Base-by-base conservation (phyloP, 805 yeast species). In the Maudiozyma turicensis region DNA sequence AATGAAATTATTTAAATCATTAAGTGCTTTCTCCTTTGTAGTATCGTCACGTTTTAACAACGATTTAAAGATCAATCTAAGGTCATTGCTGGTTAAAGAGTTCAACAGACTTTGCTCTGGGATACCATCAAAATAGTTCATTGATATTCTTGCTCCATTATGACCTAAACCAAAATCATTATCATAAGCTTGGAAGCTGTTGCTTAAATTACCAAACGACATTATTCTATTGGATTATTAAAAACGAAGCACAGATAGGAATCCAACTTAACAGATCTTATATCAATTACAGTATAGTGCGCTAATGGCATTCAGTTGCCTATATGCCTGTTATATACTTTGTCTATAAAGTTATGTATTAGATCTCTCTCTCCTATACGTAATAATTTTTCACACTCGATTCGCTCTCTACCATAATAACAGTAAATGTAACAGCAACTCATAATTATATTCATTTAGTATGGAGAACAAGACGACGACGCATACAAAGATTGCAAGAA, bases 21-120 rank as follows among this genome's bases (percentile, higher is more conserved):
- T 61, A 29, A 88, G 69, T 1, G 93, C 88, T 60, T 83, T 86
- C 56, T 87, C 95, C 59, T 82, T 85, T 0, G 98, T 91, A n/a
- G 80, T 81, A 6, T 82, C 76, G 58, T 89, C 95, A 59, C 84
- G 78, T 65, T 89, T 90, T 62, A 84, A 62, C 45, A 90, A 65
- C 8, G 85, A 78, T 61, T 85, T 89, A 71, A 89, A 84, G n/a
- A 81, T 70, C 9, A 89, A 69, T 41, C 76, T 75, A 49, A 84
- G 44, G 15, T 62, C 61, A 40, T 59, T 56, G 5, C 62, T 64
- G 9, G 70, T 68, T 2, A 83, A 71, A 40, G 79, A 68, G 9
- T 67, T 51, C 6, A 82, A 56, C 10, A 69, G 56, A 43, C 74
- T 74, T 8, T 85, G 78, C 55, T 87, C 91, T 1, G 95, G 95